Evolutionary conservation across 1,139 yeast genomes (phyloP), one percentile per base, ranked within the genome.

Genomic region (Hansenula lynferdii): DNA sequence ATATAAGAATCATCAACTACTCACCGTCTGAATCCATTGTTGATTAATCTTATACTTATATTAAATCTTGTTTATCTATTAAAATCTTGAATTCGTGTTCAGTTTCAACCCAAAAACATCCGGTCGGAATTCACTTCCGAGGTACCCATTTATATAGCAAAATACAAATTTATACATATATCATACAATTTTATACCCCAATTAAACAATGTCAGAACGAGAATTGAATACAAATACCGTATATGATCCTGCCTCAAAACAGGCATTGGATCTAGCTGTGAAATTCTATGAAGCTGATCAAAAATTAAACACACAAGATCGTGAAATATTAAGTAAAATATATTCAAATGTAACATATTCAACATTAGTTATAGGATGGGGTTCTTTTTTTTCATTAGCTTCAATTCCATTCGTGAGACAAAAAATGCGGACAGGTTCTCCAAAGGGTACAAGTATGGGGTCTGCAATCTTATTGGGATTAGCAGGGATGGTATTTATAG

Each of bases 371-470:
- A 15, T 39, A 5, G 69, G 69, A 0, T 63, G 67, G 67, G 38
- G 49, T 2, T 58, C 61, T 0, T 61, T 64, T 42, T 47, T 59
- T 12, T 41, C 54, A 1, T 52, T 59, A 2, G 56, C 60, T 10
- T 39, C 57, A 0, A 33, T 62, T 1, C 67, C 69, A 0, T 58
- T 61, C 45, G 53, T 48, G 3, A 47, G 47, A 31, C 60, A 49
- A 28, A 58, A 47, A 33, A 48, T 52, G 36, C 52, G 44, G 38
- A 60, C 63, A 1, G 56, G 57, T 2, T 51, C 59, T 0, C 49
- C 58, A 5, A 61, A 49, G 42, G 66, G 64, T 10, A 61, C 61
- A 1, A 60, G 51, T 35, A 58, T 65, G 10, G 64, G 65, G 1
- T 29, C 60, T 21, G 55, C 59, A 15, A 54, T 62, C 28, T 45